Conservation (phyloP, 225 moss, liverwort and hornwort genomes). For the Ulota crispa region DNA sequence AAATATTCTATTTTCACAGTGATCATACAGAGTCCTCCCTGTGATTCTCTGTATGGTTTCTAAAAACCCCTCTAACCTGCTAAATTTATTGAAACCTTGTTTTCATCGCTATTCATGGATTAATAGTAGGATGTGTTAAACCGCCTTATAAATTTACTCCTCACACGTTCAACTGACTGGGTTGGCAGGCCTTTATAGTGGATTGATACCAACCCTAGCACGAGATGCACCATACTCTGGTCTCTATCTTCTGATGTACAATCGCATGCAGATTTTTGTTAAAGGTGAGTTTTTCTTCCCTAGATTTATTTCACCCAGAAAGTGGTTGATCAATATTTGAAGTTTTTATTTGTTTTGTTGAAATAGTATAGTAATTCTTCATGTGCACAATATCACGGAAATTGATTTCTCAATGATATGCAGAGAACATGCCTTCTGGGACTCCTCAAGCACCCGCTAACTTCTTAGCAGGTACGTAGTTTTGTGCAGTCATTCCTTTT, state of each 20-base stretch:
- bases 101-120: neutral
- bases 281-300: constrained; percentile 45
- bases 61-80: neutral
- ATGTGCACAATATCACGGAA: neutral
- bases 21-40: neutral
- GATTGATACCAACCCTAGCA: constrained; percentile 75
- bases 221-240: constrained; percentile 96
- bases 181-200: constrained; percentile 86
- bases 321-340: neutral
- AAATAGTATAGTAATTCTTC: neutral
- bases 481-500: constrained; percentile 1
- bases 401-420: constrained; percentile 6
- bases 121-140: neutral
- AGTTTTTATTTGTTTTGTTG: neutral
- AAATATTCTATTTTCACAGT: neutral
- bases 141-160: neutral
- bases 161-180: constrained; percentile 10
- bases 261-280: constrained; percentile 58
- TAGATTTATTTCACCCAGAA: neutral
- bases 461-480: constrained; percentile 70
- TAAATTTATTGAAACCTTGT: neutral
- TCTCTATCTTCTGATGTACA: constrained; percentile 84
- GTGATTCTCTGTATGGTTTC: neutral
- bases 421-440: constrained; percentile 52
- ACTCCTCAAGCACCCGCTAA: constrained; percentile 49